phyloP scores from a whole-genome alignment of 2,329 filamentous ascomycete species.

The Dothistroma pini region DNA sequence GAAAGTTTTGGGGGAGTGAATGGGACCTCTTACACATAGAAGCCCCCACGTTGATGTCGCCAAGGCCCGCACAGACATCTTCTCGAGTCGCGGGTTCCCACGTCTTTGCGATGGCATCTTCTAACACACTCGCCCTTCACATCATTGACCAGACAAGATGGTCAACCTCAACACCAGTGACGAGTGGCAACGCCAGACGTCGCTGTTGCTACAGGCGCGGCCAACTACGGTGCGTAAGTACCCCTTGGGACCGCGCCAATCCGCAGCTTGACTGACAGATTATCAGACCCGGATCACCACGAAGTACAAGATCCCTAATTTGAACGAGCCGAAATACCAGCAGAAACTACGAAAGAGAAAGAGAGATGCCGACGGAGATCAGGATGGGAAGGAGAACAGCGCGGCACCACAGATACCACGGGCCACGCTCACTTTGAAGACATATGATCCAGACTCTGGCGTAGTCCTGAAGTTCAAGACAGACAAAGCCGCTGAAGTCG shows the following conservation, averaged over 20 bases:
- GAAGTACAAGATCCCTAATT: slow-evolving; percentile 69
- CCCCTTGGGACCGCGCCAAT: neutral
- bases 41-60: neutral
- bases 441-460: slow-evolving; percentile 79
- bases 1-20: neutral
- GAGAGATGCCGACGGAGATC: slow-evolving; percentile 21
- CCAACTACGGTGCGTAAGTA: slow-evolving; percentile 68
- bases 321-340: slow-evolving; percentile 33
- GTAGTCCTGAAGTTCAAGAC: slow-evolving; percentile 87
- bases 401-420: slow-evolving; percentile 49
- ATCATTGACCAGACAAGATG: neutral
- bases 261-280: neutral
- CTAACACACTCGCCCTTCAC: neutral
- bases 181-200: slow-evolving; percentile 87
- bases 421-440: slow-evolving; percentile 78
- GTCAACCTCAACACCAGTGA: slow-evolving; percentile 66
- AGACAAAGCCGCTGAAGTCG: slow-evolving; percentile 85
- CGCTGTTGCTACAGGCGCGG: slow-evolving; percentile 78
- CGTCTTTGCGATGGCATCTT: neutral
- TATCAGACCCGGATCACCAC: slow-evolving; percentile 85
- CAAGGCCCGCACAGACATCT: neutral
- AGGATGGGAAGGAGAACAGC: slow-evolving; percentile 24
- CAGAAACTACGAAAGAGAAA: slow-evolving; percentile 27
- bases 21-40: neutral
- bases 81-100: neutral